These are phyloP conservation scores for Penicillium lividum DNA, from an alignment of 495 filamentous ascomycete genomes.

Conservation along the genomic window DNA sequence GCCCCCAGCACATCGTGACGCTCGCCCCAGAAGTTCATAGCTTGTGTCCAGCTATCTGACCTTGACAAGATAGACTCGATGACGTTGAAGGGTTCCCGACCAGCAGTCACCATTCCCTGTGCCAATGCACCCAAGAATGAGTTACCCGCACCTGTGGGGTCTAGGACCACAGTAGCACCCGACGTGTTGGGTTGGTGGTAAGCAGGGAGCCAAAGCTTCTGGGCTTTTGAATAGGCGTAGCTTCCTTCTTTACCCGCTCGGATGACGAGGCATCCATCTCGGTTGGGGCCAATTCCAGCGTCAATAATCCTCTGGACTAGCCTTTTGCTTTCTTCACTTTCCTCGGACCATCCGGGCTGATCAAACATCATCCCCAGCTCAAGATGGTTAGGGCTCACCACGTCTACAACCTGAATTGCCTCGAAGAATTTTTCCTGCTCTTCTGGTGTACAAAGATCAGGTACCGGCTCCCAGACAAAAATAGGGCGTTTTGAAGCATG, in stretches of 20 bases:
- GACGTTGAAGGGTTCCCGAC: constrained; percentile 37
- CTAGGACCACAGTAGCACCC: constrained; percentile 60
- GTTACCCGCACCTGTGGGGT: constrained; percentile 96
- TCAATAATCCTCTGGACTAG: constrained; percentile 60
- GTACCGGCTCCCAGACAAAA: constrained; percentile 94
- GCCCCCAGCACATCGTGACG: constrained; percentile 62
- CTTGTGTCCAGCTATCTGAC: constrained; percentile 35
- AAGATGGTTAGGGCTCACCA: constrained; percentile 85
- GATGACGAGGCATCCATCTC: constrained; percentile 52
- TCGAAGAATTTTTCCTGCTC: constrained; percentile 73
- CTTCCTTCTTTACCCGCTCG: constrained; percentile 61
- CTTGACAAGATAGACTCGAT: constrained; percentile 37
- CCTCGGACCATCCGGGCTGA: constrained; percentile 52
- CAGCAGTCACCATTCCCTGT: constrained; percentile 66
- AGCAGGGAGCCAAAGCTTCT: constrained; percentile 54
- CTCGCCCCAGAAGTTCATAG: constrained; percentile 26
- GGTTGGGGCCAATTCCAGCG: constrained; percentile 47
- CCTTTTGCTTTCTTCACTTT: constrained; percentile 46
- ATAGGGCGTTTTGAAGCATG: constrained; percentile 53
- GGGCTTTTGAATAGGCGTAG: constrained; percentile 45
- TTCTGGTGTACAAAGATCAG: constrained; percentile 77
- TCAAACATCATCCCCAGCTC: constrained; percentile 83
- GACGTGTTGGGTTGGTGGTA: constrained; percentile 49
- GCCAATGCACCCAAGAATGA: constrained; percentile 84
- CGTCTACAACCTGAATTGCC: constrained; percentile 71